A percentile compares a stretch with the other conserved stretches of the same genome.
These are phyloP conservation scores for Cutaneotrichosporon spelunceum DNA, from an alignment of 1,284 basidiomycete genomes.

Conservation along the genomic window DNA sequence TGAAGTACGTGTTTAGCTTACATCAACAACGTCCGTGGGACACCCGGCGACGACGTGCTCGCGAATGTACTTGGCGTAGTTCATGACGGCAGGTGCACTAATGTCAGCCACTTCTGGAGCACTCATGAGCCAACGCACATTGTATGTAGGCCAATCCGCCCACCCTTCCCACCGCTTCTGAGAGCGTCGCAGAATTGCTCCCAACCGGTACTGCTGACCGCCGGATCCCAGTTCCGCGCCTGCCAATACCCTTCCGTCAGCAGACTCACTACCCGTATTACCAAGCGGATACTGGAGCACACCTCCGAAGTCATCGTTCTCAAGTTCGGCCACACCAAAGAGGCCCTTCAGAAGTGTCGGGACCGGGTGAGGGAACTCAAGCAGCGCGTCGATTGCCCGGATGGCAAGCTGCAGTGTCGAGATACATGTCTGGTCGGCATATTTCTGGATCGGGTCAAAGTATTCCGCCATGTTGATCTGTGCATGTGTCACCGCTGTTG, in stretches of 20 bases:
- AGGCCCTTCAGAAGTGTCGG: slow-evolving; percentile 61
- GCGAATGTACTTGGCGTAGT: slow-evolving; percentile 73
- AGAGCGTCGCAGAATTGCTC: slow-evolving; percentile 64
- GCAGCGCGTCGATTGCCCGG: slow-evolving; percentile 59
- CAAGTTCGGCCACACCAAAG: slow-evolving; percentile 67
- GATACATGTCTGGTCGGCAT: slow-evolving; percentile 70
- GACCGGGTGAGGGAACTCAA: slow-evolving; percentile 57
- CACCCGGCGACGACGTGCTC: slow-evolving; percentile 65
- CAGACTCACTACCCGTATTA: not conserved
- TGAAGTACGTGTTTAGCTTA: slow-evolving; percentile 4
- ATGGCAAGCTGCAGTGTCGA: slow-evolving; percentile 65
- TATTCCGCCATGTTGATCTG: slow-evolving; percentile 60
- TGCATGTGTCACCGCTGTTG: slow-evolving; percentile 54
- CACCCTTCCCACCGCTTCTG: slow-evolving; percentile 43
- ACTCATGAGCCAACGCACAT: slow-evolving; percentile 42
- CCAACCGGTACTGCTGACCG: slow-evolving; percentile 39
- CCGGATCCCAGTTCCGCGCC: slow-evolving; percentile 70
- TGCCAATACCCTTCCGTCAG: slow-evolving; percentile 57
- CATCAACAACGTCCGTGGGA: slow-evolving; percentile 51
- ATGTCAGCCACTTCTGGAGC: slow-evolving; percentile 26
- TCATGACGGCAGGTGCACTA: slow-evolving; percentile 58
- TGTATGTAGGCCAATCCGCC: slow-evolving; percentile 33
- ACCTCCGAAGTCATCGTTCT: slow-evolving; percentile 72
- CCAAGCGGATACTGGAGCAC: slow-evolving; percentile 26
- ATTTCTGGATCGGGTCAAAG: slow-evolving; percentile 76